These are phyloP conservation scores for Aureoboletus auriporus DNA, from an alignment of 768 basidiomycete species.

Conservation along the genomic window DNA sequence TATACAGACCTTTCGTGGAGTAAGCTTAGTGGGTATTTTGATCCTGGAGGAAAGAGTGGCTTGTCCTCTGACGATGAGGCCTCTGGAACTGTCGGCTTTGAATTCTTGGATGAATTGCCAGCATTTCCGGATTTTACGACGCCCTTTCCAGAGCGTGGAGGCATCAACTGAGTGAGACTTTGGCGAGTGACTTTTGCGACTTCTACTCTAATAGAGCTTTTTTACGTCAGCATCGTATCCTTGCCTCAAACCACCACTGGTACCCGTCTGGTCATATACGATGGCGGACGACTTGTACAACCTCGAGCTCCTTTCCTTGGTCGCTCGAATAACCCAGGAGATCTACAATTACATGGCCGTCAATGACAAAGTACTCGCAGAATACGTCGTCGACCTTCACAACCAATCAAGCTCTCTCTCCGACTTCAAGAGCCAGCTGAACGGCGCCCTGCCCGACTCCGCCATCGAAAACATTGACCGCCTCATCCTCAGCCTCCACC, in stretches of 20 bases:
- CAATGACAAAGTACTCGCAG: slow-evolving; percentile 90
- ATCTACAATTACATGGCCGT: slow-evolving; percentile 82
- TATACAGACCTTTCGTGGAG: slow-evolving; percentile 67
- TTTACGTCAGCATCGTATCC: slow-evolving; percentile 19
- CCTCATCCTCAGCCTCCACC: slow-evolving; percentile 90
- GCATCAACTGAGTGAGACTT: slow-evolving; percentile 32
- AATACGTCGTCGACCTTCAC: slow-evolving; percentile 91
- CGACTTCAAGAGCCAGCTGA: slow-evolving; percentile 79
- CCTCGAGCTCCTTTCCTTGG: slow-evolving; percentile 89
- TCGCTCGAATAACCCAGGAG: slow-evolving; percentile 90
- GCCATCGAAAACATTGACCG: slow-evolving; percentile 93
- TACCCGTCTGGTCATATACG: slow-evolving; percentile 6
- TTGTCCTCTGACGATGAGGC: slow-evolving; percentile 35
- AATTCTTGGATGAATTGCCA: slow-evolving; percentile 74
- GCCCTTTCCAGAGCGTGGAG: slow-evolving; percentile 53
- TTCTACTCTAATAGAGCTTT: neutral
- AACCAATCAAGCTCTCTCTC: slow-evolving; percentile 73
- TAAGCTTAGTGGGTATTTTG: slow-evolving; percentile 76
- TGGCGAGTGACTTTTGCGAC: too few relatives aligned
- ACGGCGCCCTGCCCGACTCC: slow-evolving; percentile 80
- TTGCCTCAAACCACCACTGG: slow-evolving; percentile 5
- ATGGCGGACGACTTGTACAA: slow-evolving; percentile 86
- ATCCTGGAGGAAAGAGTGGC: slow-evolving; percentile 78
- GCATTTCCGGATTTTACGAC: slow-evolving; percentile 88
- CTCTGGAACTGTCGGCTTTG: slow-evolving; percentile 15